Percentiles rank a stretch among this genome's conserved stretches.
phyloP scores from a whole-genome alignment of 345 rosid genomes.

The Lepidium aucheri region DNA sequence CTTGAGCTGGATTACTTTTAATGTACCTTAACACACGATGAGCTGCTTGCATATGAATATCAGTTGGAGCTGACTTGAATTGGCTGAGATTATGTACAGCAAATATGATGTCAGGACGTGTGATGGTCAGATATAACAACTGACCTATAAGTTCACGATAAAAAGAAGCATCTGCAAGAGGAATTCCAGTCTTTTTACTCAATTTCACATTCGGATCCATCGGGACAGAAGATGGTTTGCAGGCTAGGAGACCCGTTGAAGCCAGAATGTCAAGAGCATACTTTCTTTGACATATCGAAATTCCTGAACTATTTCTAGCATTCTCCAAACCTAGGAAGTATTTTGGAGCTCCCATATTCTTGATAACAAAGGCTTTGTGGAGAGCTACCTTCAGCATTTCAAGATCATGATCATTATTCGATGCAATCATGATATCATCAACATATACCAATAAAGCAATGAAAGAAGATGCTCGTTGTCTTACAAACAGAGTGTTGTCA shows the following conservation, averaged over 20 bases:
- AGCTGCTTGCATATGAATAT: too few species aligned
- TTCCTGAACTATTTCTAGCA: fast-evolving
- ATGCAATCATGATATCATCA: background rate
- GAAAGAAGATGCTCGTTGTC: background rate
- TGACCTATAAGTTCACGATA: background rate
- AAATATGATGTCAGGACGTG: background rate
- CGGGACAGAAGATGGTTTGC: background rate
- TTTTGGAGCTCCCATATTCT: fast-evolving
- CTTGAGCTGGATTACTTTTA: too few species aligned
- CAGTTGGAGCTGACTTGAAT: too few species aligned
- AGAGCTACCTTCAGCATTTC: fast-evolving
- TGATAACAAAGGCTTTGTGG: fast-evolving
- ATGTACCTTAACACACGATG: too few species aligned
- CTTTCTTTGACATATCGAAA: fast-evolving
- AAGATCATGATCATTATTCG: fast-evolving
- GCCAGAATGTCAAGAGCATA: background rate
- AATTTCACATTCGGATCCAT: background rate
- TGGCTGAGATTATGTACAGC: background rate
- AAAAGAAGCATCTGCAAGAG: fast-evolving
- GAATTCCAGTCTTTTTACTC: background rate
- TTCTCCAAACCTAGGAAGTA: background rate
- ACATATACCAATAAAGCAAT: background rate
- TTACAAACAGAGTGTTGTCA: background rate
- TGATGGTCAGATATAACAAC: fast-evolving
- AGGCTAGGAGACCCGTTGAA: fast-evolving